A percentile compares a stretch with the other conserved stretches of the same genome.
phyloP scores from a whole-genome alignment of 495 filamentous ascomycete species.

The Xylona heveae region DNA sequence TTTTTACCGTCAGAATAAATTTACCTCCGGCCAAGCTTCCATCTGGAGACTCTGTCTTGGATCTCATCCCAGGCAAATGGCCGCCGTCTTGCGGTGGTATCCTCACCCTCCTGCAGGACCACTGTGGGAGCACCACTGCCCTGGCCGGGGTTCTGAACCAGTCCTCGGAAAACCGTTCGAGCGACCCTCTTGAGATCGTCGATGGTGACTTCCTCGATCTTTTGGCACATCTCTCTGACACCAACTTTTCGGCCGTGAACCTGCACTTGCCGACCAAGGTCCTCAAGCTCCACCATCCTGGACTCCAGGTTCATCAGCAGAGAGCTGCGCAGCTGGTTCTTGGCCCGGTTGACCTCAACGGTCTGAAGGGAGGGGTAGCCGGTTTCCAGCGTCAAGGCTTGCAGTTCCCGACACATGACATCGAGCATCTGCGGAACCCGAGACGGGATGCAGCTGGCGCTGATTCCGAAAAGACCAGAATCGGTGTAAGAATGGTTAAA shows the following conservation, averaged over 20 bases:
- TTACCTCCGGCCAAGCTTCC: constrained; percentile 60
- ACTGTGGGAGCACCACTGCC: constrained; percentile 89
- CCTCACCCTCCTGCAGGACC: constrained; percentile 64
- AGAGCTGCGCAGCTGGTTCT: constrained; percentile 84
- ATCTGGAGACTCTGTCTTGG: constrained; percentile 60
- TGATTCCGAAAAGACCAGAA: constrained; percentile 84
- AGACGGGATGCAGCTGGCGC: constrained; percentile 59
- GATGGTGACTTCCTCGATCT: constrained; percentile 66
- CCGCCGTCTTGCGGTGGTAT: constrained; percentile 27
- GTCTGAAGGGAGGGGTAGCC: constrained; percentile 47
- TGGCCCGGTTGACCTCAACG: constrained; percentile 79
- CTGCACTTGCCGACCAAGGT: constrained; percentile 88
- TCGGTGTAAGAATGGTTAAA: constrained; percentile 98
- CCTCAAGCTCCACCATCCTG: constrained; percentile 96
- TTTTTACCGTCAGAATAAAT: too few species aligned
- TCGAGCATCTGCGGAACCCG: constrained; percentile 66
- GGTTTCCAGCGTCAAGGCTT: constrained; percentile 48
- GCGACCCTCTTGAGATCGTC: constrained; percentile 76
- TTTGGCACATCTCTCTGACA: constrained; percentile 76
- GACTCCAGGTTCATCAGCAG: constrained; percentile 96
- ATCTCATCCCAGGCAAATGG: constrained; percentile 71
- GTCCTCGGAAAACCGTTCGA: constrained; percentile 50
- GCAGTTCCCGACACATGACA: constrained; percentile 79
- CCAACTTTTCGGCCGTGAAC: constrained; percentile 82
- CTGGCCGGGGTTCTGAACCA: constrained; percentile 49